Base-by-base conservation (phyloP, 2,329 filamentous ascomycete species). In the Dactylellina drechsleri region DNA sequence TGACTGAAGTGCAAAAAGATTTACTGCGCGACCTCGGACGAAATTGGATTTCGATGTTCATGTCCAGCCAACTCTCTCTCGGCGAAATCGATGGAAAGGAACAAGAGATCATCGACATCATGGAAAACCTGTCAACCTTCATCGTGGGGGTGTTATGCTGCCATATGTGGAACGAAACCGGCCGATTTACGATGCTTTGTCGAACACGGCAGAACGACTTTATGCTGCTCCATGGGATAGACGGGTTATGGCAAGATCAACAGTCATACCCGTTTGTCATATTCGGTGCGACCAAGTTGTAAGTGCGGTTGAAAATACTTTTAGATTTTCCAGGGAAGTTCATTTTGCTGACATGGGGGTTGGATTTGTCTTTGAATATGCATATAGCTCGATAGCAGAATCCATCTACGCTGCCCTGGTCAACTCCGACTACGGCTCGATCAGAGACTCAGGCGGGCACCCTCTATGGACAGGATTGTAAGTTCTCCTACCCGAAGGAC, bases 1-100 rank as follows among this genome's bases (percentile, higher is more conserved):
- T 75, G 71, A 75, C 71, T 68, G 71, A 75, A 10, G 64, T 75
- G 71, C 71, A 75, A 75, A 68, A 75, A 75, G 71, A 75, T 75
- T 56, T 75, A 67, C 41, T 75, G 64, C 71, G 41, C 53, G 71
- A 75, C 53, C 60, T 75, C 31, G 71, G 71, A 65, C 64, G 64
- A 64, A 75, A 75, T 23, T 75, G 71, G 71, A 75, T 75, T 54
- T 75, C 71, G 53, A 75, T 75, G 71, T 75, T 75, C 36, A 75
- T 64, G 53, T 62, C 71, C 16, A 64, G 71, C 45, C 52, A 75
- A 26, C 36, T 75, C 26, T 75, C 71, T 43, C 64, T 75, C 7
- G 71, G 64, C 45, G 65, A 68, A 13, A 36, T 75, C 15, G 64
- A 67, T 28, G 71, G 71, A 15, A 75, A 57, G 36, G 64, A 75